Conservation (phyloP, 306 rosid genomes). For the Dryas alaskensis region DNA sequence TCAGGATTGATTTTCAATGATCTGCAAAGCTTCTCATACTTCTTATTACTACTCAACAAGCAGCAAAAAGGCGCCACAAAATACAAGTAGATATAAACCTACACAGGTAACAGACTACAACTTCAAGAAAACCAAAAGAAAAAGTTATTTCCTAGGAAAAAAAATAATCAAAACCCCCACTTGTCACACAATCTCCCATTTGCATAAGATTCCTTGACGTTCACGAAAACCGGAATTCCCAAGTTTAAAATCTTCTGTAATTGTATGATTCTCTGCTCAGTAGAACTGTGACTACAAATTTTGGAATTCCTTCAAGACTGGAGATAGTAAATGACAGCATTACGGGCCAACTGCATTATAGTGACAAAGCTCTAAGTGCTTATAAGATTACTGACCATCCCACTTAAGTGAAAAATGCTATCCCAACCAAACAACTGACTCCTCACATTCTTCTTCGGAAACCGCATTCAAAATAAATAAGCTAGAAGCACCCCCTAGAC, state of each 20-base stretch:
- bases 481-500: background rate
- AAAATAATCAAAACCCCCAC: background rate
- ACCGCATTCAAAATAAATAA: background rate
- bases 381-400: background rate
- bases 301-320: no score
- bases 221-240: background rate
- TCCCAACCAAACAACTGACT: background rate
- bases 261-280: background rate
- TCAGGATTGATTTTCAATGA: no score
- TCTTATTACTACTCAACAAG: background rate
- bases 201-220: background rate
- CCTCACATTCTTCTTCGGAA: background rate
- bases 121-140: background rate
- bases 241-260: background rate
- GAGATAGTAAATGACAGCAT: no score
- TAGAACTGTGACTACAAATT: no score
- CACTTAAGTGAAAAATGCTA: background rate
- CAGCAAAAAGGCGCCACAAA: background rate
- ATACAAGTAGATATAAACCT: background rate
- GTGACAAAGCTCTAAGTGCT: background rate
- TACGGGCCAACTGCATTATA: no score
- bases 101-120: background rate
- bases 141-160: background rate
- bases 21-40: background rate
- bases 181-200: no score